Base-by-base conservation (phyloP, 345 rosid genomes). In the Microcos paniculata region DNA sequence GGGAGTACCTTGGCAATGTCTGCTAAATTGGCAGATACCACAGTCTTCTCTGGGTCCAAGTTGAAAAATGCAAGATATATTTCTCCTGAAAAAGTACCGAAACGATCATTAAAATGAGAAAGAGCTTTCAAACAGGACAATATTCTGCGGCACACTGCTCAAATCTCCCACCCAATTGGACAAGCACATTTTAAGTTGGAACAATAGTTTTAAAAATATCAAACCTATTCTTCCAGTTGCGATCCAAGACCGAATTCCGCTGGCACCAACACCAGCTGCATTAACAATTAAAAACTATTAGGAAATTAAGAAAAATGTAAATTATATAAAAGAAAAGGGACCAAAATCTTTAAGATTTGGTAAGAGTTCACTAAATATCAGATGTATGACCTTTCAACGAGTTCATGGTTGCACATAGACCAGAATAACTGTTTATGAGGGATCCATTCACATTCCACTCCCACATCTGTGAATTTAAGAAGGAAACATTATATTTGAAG, bases 181-280 rank as follows among this genome's bases (percentile, higher is more conserved):
- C n/a, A n/a, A n/a, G n/a, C n/a, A n/a, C n/a, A n/a, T n/a, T n/a
- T n/a, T 14, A 52, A 35, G 40, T 35, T 35, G 40, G 4, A 35
- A 1, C 24, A 30, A 51, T 3, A 8, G 40, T 51, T 43, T 15
- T 33, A 49, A 46, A 43, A 67, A 58, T 72, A 70, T 18, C 83
- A 48, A 77, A 91, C 96, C 96, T 82, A 57, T 45, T 85, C 90
- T 89, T 80, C 99, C 99, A 0, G 87, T 85, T 6, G 99, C 96
- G 53, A 95, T 82, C 99, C 98, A 95, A 65, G 98, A 87, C 23
- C 91, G 98, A 82, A 84, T 67, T 14, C 96, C 90, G 59, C 53
- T 78, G 45, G 88, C 68, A 77, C 6, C 82, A n/a, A 6, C 66
- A 49, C 73, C 56, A 71, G 76, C 84, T 83, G 87, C 84, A 63